Evolutionary conservation across 345 rosid genomes (phyloP).

Genomic region (Cardamine occulta): DNA sequence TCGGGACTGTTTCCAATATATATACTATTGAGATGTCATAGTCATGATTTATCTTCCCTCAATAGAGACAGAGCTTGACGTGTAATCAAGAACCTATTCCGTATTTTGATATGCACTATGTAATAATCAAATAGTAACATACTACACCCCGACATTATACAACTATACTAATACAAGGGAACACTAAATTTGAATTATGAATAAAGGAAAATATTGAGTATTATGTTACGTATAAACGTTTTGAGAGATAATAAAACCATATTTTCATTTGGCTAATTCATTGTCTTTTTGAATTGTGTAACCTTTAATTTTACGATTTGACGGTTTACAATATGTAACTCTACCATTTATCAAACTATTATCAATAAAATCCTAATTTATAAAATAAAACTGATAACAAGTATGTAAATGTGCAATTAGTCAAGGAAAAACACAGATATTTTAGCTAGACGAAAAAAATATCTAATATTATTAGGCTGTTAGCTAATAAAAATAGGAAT

Average conservation of each 20-base stretch:
- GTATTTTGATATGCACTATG: slow-evolving; percentile 15
- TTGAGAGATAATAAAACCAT: no score
- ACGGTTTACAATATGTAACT: no score
- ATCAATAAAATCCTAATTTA: neutral
- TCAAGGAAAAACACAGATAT: neutral
- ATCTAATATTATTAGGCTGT: neutral
- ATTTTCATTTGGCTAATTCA: no score
- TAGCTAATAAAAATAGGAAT: slow-evolving; percentile 14
- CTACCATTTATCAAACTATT: neutral
- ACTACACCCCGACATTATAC: neutral
- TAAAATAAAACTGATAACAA: neutral
- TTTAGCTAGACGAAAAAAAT: neutral
- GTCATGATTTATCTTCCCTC: neutral
- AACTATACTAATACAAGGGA: neutral
- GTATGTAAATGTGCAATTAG: no score
- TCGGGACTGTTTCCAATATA: neutral
- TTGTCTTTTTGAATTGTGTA: no score
- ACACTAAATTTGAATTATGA: no score
- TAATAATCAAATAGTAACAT: neutral
- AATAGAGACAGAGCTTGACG: slow-evolving; percentile 1
- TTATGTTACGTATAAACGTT: neutral
- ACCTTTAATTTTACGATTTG: no score
- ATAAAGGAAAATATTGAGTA: no score
- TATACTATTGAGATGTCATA: neutral
- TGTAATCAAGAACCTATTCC: slow-evolving; percentile 2